Conservation (phyloP, 2,329 filamentous ascomycete genomes). For the Aurifilum marmelostoma region DNA sequence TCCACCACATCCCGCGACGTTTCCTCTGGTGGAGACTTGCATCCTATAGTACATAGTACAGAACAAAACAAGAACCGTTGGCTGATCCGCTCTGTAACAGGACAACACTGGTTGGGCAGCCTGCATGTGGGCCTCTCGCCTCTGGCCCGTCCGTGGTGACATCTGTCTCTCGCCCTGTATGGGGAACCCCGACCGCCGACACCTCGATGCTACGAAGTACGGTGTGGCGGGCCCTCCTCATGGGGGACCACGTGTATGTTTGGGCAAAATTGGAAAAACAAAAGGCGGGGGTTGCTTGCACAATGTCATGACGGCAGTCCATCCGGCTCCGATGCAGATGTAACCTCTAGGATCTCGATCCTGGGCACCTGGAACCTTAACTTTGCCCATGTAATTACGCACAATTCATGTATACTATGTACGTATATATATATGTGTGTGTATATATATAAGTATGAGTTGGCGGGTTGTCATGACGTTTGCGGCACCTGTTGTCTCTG, state of each 20-base stretch:
- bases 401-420: background rate
- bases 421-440: background rate
- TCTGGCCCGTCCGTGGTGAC: background rate
- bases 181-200: background rate
- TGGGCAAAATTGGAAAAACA: no score
- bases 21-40: background rate
- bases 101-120: background rate
- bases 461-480: background rate
- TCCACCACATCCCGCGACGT: background rate
- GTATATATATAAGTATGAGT: no score
- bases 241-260: background rate
- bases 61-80: background rate
- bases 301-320: background rate
- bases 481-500: background rate
- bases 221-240: background rate
- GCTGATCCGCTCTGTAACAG: background rate
- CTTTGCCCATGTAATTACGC: background rate
- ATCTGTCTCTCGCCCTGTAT: background rate
- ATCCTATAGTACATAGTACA: background rate
- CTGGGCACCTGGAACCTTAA: background rate
- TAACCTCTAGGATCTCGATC: slow-evolving; percentile 4
- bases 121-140: background rate
- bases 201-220: background rate
- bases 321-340: background rate
- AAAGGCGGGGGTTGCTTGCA: background rate